Base-by-base conservation (phyloP, 768 basidiomycete genomes). In the Auricularia heimuer region DNA sequence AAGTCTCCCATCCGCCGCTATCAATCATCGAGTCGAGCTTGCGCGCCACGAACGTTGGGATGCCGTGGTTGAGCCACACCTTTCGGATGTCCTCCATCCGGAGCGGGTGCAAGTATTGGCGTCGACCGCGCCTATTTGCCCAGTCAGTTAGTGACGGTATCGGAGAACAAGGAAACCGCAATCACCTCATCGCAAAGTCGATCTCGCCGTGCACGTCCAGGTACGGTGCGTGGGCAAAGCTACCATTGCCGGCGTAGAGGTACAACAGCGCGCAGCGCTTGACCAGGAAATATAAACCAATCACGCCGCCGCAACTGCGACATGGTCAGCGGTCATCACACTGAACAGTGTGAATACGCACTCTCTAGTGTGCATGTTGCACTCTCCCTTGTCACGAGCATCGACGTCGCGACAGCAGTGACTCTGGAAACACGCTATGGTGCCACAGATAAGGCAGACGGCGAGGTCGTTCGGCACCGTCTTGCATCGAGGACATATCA, bases 311-410 rank as follows among this genome's bases (percentile, higher is more conserved):
- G 70, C 96, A 98, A 64, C 96, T 98, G 51, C 63, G 64, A 35
- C 14, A 29, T 12, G 11, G 63, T 54, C 47, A 64, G 54, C 34
- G 36, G 62, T 3, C 21, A 33, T 14, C 10, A 62, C 16, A 6
- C 37, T 63, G 21, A 56, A 63, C 34, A 44, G 36, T 14, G 37
- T 36, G 54, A 65, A 64, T 6, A 86, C 94, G 72, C 72, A 97
- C 96, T 92, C 89, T 82, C 94, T 82, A 62, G 89, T 91, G 73
- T 98, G 97, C 81, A 90, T 84, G 73, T 98, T 99, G 74, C 95
- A 98, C 72, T 99, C 96, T 35, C 96, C 97, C 33, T 88, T 79
- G 47, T 78, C 77, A 18, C 77, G 75, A 54, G 86, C 84, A 35
- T 85, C 81, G 62, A 75, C 70, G 67, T 94, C 93, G 68, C 81